These are phyloP conservation scores for Brasenia schreberi DNA, from an alignment of 164 flowering plant species.

Conservation along the genomic window DNA sequence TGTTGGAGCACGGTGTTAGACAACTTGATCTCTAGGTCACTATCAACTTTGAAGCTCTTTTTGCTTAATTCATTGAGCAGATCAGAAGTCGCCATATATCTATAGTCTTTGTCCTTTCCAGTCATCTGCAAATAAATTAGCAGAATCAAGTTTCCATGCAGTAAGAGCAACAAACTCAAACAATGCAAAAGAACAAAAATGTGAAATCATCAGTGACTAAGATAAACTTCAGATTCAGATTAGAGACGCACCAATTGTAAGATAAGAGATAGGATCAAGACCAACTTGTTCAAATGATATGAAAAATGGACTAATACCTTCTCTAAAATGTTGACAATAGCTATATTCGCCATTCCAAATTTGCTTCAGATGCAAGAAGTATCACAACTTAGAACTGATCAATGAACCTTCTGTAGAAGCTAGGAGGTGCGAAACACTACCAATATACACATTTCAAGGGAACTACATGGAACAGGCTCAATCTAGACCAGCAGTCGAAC, in stretches of 20 bases:
- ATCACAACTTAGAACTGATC: no score
- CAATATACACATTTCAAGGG: no score
- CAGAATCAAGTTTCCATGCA: neutral
- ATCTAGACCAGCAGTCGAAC: no score
- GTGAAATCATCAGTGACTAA: neutral
- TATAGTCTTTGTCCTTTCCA: constrained; percentile 95
- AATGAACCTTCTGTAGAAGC: no score
- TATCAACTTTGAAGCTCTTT: constrained; percentile 69
- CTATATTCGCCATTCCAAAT: neutral
- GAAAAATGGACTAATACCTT: neutral
- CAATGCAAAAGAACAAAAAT: constrained; percentile 2
- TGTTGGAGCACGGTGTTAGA: constrained; percentile 69
- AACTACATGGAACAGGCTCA: no score
- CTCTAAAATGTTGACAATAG: neutral
- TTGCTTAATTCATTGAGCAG: constrained; percentile 77
- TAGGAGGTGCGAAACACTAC: no score
- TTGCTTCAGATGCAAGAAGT: no score
- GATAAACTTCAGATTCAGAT: neutral
- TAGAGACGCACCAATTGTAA: neutral
- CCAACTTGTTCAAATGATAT: neutral
- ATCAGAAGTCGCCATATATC: constrained; percentile 99
- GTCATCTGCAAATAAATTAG: constrained; percentile 57
- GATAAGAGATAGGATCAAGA: neutral
- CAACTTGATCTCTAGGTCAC: constrained; percentile 66
- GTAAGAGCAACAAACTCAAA: no score